Evolutionary conservation across 345 rosid genomes (phyloP).

Genomic region (Fremontodendron californicum): DNA sequence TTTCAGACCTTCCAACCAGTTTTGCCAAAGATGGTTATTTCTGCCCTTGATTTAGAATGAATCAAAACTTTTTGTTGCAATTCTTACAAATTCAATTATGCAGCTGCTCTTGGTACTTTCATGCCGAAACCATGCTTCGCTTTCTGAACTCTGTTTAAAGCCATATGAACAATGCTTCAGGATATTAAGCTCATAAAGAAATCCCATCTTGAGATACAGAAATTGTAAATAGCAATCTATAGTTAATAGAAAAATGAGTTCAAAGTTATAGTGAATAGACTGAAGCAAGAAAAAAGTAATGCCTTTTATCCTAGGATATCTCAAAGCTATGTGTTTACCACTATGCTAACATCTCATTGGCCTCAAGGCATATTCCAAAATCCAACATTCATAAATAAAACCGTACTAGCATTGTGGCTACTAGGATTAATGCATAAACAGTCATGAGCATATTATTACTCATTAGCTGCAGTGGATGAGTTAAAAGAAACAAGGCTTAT

Average conservation of each 20-base stretch:
- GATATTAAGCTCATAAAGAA: background rate
- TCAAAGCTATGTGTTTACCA: background rate
- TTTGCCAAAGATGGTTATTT: background rate
- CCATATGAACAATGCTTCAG: constrained; percentile 6
- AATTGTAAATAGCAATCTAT: background rate
- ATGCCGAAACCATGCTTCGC: constrained; percentile 86
- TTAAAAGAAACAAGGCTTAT: background rate
- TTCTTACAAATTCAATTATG: constrained; percentile 16
- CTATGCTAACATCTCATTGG: background rate
- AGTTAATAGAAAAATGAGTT: background rate
- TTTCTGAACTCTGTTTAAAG: constrained; percentile 66
- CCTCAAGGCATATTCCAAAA: background rate
- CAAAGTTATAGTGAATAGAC: background rate
- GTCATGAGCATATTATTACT: background rate
- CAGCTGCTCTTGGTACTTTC: constrained; percentile 54
- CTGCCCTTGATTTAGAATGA: background rate
- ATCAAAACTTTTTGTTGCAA: background rate
- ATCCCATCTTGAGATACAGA: background rate
- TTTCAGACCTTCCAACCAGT: background rate
- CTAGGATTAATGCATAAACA: background rate
- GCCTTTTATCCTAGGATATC: background rate
- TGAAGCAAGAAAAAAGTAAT: background rate
- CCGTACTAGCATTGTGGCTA: background rate
- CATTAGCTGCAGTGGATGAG: background rate
- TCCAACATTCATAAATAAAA: background rate